Evolutionary conservation across 1,139 yeast species (phyloP).

Genomic region (Lodderomyces metapsilosis): DNA sequence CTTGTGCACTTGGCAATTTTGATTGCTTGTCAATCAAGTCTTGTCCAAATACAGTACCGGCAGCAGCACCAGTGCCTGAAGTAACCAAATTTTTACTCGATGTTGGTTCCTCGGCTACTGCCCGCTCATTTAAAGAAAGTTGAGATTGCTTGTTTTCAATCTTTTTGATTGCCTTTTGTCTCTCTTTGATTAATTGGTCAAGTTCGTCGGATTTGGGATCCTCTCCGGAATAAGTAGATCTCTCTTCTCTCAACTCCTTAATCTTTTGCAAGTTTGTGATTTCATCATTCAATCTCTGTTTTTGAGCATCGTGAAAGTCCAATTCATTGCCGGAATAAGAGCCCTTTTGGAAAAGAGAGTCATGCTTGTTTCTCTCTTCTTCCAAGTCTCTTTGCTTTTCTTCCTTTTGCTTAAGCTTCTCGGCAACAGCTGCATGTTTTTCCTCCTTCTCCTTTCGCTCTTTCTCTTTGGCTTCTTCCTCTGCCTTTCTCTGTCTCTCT

Average conservation of each 20-base stretch:
- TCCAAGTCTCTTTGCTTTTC: slow-evolving; percentile 26
- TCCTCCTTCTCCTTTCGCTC: slow-evolving; percentile 19
- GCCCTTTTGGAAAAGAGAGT: slow-evolving; percentile 5
- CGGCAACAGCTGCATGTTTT: slow-evolving; percentile 22
- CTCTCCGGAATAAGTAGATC: slow-evolving; percentile 30
- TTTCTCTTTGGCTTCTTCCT: slow-evolving; percentile 18
- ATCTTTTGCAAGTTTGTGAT: slow-evolving; percentile 40
- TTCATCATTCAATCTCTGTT: slow-evolving; percentile 35
- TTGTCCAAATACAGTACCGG: slow-evolving; percentile 3
- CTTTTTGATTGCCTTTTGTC: slow-evolving; percentile 36
- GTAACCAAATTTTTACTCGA: slow-evolving; percentile 11
- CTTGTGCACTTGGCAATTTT: slow-evolving; percentile 1
- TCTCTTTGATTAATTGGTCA: slow-evolving; percentile 32
- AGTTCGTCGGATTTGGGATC: slow-evolving; percentile 24
- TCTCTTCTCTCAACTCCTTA: slow-evolving; percentile 39
- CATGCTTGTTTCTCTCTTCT: slow-evolving; percentile 20
- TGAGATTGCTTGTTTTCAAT: slow-evolving; percentile 22
- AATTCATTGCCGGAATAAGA: slow-evolving; percentile 27
- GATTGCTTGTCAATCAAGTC: slow-evolving; percentile 1
- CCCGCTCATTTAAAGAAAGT: slow-evolving; percentile 7
- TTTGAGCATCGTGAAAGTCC: slow-evolving; percentile 38
- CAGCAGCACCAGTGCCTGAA: slow-evolving; percentile 7
- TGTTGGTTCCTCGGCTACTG: slow-evolving; percentile 3
- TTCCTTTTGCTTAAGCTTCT: slow-evolving; percentile 27
- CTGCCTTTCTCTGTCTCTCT: slow-evolving; percentile 19